Evolutionary conservation across 306 rosid species (phyloP).

Genomic region (Cucurbita pepo): DNA sequence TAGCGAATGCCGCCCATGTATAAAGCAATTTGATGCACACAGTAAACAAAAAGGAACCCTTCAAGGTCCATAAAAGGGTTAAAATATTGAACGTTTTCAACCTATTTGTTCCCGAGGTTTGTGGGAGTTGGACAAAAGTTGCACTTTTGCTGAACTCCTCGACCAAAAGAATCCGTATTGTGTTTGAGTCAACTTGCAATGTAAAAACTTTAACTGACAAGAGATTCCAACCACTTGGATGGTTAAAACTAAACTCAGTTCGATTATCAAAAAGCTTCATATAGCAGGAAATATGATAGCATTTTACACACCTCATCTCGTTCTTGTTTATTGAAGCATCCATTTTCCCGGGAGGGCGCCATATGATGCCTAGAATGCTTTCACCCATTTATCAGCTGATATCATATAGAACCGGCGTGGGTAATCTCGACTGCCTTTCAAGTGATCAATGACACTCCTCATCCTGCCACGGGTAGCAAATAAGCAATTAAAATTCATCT

Average conservation of each 20-base stretch:
- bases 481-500: neutral
- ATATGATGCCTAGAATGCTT: constrained; percentile 28
- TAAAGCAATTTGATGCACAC: neutral
- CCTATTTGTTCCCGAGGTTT: constrained; percentile 36
- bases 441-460: constrained; percentile 74
- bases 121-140: constrained; percentile 31
- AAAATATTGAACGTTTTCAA: neutral
- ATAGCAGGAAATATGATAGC: neutral
- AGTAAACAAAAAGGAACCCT: neutral
- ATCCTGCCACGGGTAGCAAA: constrained; percentile 38
- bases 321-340: constrained; percentile 69
- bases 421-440: constrained; percentile 58
- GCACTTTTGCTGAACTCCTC: constrained; percentile 73
- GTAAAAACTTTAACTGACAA: constrained; percentile 71
- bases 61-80: neutral
- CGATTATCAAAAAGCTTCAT: neutral
- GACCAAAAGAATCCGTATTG: constrained; percentile 62
- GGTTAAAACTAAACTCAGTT: neutral
- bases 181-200: constrained; percentile 54
- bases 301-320: constrained; percentile 43
- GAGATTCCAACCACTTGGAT: neutral
- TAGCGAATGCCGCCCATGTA: neutral
- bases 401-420: neutral
- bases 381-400: neutral
- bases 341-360: constrained; percentile 55